Base-by-base conservation (phyloP, 106 monocot species). In the Acanthochlamys bracteata region DNA sequence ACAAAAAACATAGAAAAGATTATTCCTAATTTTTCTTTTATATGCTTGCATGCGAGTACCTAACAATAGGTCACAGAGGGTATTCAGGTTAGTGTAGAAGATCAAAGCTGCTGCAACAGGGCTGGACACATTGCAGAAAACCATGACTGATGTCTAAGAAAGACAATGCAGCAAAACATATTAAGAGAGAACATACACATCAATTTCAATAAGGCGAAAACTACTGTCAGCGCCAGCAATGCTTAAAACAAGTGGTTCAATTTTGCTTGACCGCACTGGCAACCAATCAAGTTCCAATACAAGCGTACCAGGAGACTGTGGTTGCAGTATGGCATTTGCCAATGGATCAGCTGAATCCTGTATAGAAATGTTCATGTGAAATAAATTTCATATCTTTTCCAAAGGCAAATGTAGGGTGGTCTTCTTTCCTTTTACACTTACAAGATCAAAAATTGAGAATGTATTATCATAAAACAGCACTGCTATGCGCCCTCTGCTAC, bases 241-340 rank as follows among this genome's bases (percentile, higher is more conserved):
- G 64, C 98, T 88, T 49, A 98, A 76, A 0, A 98, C 83, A 25
- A 98, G 66, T 42, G 98, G 92, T 70, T 98, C 88, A 66, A 75
- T 78, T 67, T 85, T 92, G 55, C 72, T 79, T 61, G 83, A 75
- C 55, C 92, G 75, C 68, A 69, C 70, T 45, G 98, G 88, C 67
- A 98, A 72, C 98, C 98, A 98, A 86, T 98, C 98, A 75, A 98
- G 92, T 75, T 98, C 98, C 60, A 98, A 68, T 24, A 98, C 98
- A 72, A 98, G 85, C 7, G 98, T 98, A 25, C 98, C 98, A 55
- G 92, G 88, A 56, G 81, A 92, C 21, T 98, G 98, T 24, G 91
- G 92, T 65, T 98, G 92, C 41, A 98, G 65, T 70, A 98, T 76
- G 45, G 98, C 69, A 89, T 89, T 92, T 24, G 92, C 85, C 67